Base-by-base conservation (phyloP, 805 yeast species). In the Jamesozyma gamospora region DNA sequence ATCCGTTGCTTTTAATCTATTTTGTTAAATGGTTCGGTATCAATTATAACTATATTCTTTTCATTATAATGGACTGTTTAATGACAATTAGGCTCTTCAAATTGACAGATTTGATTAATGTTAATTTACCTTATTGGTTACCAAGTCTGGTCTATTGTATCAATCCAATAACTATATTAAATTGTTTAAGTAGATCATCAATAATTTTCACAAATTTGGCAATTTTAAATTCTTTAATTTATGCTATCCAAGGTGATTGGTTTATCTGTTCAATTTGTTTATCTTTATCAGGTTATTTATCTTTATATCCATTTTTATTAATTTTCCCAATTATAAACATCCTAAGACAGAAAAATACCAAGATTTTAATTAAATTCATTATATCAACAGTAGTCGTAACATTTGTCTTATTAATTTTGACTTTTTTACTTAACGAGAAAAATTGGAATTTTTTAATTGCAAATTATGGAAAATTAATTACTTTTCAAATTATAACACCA, bases 111-210 rank as follows among this genome's bases (percentile, higher is more conserved):
- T 14, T 21, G 13, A 25, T 38, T 35, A 74, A 77, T 46, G 42
- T 38, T 49, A 41, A 43, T 3, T 38, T 51, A n/a, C 35, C 46
- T 32, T 24, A 38, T 55, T 66, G 68, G 58, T 53, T 74, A 27
- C 69, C 79, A 13, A 79, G 81, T 1, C 63, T 80, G 12, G 67
- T 80, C 37, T 90, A 82, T 56, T 68, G 82, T 25, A 71, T 86
- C 53, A 92, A 87, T 55, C 98, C 98, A 8, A 65, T 88, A 50
- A 64, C 77, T n/a, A 58, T 87, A 2, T 58, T 85, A 37, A 71
- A 88, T 10, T 71, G 78, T 33, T 64, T 82, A 35, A 71, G 92
- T 4, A 77, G 77, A 49, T 81, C 94, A 0, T 75, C 94, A 0
- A 63, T 70, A 16, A 50, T 72, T 1, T 70, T 90, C 53, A 66